phyloP scores from a whole-genome alignment of 179 eudicot species.

The Patellifolia procumbens region DNA sequence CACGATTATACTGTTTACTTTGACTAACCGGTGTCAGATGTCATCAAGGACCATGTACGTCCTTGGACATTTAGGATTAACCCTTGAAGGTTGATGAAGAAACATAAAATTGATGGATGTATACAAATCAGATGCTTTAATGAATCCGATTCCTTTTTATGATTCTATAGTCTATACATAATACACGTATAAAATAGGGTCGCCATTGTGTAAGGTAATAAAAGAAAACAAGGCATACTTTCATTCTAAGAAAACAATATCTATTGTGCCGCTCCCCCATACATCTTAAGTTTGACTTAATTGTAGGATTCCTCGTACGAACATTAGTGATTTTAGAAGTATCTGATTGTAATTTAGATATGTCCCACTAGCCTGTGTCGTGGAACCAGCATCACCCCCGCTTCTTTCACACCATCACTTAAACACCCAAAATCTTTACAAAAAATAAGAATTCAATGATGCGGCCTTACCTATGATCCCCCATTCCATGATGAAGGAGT shows the following conservation, averaged over 20 bases:
- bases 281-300: not conserved
- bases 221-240: not conserved
- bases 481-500: constrained; percentile 80
- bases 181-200: not conserved
- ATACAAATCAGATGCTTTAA: not conserved
- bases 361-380: not conserved
- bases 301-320: not conserved
- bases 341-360: not conserved
- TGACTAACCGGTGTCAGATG: too few relatives aligned
- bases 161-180: not conserved
- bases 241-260: too few relatives aligned
- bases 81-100: too few relatives aligned
- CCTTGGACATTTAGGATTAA: too few relatives aligned
- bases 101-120: not conserved
- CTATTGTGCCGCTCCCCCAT: too few relatives aligned
- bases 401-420: not conserved
- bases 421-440: not conserved
- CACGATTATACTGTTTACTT: not conserved
- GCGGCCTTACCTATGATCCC: constrained; percentile 77
- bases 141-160: too few relatives aligned
- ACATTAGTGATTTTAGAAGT: not conserved
- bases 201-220: not conserved
- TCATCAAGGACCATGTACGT: too few relatives aligned
- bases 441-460: not conserved
- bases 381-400: not conserved